Base-by-base conservation (phyloP, 106 monocot species). In the Phalaenopsis aphrodite region DNA sequence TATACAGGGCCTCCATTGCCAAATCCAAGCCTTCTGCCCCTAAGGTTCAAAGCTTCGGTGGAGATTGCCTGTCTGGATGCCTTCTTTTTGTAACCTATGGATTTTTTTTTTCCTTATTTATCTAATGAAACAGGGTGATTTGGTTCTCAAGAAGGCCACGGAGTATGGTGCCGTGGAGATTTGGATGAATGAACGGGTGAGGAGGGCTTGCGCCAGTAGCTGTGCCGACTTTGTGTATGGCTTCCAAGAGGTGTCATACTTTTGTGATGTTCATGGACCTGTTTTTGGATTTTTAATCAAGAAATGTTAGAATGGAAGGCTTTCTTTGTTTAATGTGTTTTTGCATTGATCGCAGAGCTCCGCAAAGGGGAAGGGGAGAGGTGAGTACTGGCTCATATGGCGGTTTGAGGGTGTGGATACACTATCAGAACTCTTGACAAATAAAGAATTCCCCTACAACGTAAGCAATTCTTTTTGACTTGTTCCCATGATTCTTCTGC, bases 161-260 rank as follows among this genome's bases (percentile, higher is more conserved):
- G 94, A 97, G 73, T 97, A 97, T 76, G 96, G 96, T 4, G 96
- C 96, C 3, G 93, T 97, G 78, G 96, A 97, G 85, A 97, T 97
- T 16, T 97, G 96, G 96, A 97, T 97, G 96, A 97, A 97, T 41
- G 96, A 97, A 79, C 86, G 96, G 1, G 96, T 87, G 41, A 78
- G 92, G 47, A 86, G 94, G 79, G 96, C 96, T 8, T 97, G 96
- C 55, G 80, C 90, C 30, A 86, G 55, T 66, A 97, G 96, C 83
- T 97, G 96, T 81, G 92, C 96, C 3, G 90, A 94, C 83, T 97
- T 94, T 76, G 83, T 94, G n/a, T 97, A 94, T 75, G 94, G 96
- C 47, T 97, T 97, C 78, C 91, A 88, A 56, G 96, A 97, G 94
- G 96, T 97, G 65, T 23, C 8, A 61, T 18, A 21, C 75, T 38